Conservation (phyloP, 345 rosid genomes). For the Corymbia maculata region DNA sequence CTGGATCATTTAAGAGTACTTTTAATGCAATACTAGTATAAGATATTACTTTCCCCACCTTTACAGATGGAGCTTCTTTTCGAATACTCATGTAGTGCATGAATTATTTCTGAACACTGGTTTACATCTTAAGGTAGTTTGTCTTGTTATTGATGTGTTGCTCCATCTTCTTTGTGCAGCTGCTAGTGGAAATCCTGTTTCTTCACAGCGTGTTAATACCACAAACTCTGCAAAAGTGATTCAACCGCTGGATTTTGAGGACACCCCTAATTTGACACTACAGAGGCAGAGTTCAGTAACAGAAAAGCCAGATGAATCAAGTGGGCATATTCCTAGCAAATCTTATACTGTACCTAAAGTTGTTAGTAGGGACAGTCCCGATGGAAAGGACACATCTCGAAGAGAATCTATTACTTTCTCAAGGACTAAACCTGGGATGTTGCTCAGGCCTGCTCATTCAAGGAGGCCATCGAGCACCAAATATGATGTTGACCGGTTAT, state of each 20-base stretch:
- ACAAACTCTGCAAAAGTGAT: conserved; percentile 30
- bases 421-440: conserved; percentile 88
- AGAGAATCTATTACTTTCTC: conserved; percentile 73
- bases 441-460: conserved; percentile 76
- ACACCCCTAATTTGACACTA: conserved; percentile 7
- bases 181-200: conserved; percentile 53
- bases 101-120: not conserved
- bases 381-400: conserved; percentile 39
- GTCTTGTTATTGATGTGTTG: not conserved
- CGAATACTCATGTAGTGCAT: not conserved
- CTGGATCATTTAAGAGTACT: not conserved
- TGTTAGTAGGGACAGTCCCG: conserved; percentile 28
- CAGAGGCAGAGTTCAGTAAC: conserved; percentile 27
- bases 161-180: conserved; percentile 25
- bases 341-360: conserved; percentile 21
- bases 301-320: conserved; percentile 19
- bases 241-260: conserved; percentile 19
- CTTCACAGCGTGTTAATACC: conserved; percentile 31
- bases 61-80: not conserved
- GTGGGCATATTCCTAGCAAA: conserved; percentile 36
- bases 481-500: conserved; percentile 39
- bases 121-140: not conserved
- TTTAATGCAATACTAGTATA: not conserved
- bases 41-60: not conserved
- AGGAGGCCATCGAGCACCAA: conserved; percentile 17